Evolutionary conservation across 1,139 yeast genomes (phyloP).

Genomic region (Hansenula sp.): DNA sequence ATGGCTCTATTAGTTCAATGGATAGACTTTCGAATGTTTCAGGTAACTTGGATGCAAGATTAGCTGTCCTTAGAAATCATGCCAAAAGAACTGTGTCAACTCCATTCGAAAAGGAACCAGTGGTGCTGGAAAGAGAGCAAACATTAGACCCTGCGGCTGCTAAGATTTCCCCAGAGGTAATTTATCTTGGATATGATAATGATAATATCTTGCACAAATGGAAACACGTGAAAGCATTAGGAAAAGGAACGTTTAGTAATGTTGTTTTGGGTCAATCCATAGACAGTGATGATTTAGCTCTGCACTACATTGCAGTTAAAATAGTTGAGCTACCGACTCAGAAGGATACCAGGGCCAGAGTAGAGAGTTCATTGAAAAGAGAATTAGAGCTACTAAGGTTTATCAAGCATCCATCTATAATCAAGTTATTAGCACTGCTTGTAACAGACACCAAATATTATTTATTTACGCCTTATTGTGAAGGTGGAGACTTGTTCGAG

Average conservation of each 20-base stretch:
- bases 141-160: conserved; percentile 5
- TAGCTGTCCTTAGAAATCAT: conserved; percentile 3
- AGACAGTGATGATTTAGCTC: conserved; percentile 13
- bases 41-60: conserved; percentile 5
- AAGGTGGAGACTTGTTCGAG: conserved; percentile 80
- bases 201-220: conserved; percentile 20
- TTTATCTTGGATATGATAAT: conserved; percentile 24
- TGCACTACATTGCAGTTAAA: conserved; percentile 31
- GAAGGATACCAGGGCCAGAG: conserved; percentile 38
- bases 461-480: conserved; percentile 69
- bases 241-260: conserved; percentile 57
- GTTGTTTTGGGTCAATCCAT: conserved; percentile 42
- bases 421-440: conserved; percentile 34
- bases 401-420: conserved; percentile 39
- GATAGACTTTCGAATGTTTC: conserved; percentile 6
- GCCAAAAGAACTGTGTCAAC: conserved; percentile 14
- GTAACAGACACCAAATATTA: conserved; percentile 29
- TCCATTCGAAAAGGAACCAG: conserved; percentile 6
- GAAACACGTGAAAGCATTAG: conserved; percentile 35
- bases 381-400: conserved; percentile 63
- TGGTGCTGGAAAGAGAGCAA: conserved; percentile 9
- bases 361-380: conserved; percentile 68
- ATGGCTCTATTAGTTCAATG: conserved; percentile 7
- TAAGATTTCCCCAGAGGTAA: conserved; percentile 6
- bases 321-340: conserved; percentile 23